Evolutionary conservation across 495 filamentous ascomycete species (phyloP).

Genomic region (Aspergillus nanangensis): DNA sequence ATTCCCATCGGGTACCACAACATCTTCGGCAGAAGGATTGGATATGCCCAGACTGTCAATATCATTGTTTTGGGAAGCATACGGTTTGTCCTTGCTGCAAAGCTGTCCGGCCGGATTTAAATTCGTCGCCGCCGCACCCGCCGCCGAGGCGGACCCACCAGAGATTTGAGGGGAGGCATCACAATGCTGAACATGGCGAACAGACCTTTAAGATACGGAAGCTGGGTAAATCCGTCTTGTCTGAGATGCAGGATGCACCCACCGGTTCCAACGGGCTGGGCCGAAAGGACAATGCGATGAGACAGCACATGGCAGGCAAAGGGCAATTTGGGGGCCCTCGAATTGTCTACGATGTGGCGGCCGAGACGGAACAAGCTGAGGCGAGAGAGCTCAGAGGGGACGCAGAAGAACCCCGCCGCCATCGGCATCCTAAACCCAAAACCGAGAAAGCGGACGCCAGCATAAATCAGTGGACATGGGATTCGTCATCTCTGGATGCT

Average conservation of each 20-base stretch:
- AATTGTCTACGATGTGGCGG: background rate
- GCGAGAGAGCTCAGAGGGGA: background rate
- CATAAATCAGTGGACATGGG: slow-evolving; percentile 32
- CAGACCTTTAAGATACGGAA: slow-evolving; percentile 18
- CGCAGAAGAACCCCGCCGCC: background rate
- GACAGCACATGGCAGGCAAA: background rate
- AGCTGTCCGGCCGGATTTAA: slow-evolving; percentile 18
- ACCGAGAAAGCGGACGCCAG: slow-evolving; percentile 4
- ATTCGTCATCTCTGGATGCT: slow-evolving; percentile 26
- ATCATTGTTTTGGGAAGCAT: slow-evolving; percentile 19
- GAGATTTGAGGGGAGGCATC: background rate
- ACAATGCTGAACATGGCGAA: background rate
- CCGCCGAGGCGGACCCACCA: background rate
- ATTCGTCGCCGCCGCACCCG: background rate
- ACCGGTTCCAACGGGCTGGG: background rate
- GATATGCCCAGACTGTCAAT: slow-evolving; percentile 29
- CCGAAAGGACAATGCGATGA: slow-evolving; percentile 4
- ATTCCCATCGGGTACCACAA: background rate
- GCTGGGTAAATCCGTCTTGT: slow-evolving; percentile 12
- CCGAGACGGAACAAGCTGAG: background rate
- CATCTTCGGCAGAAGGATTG: slow-evolving; percentile 21
- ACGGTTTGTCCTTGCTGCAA: slow-evolving; percentile 27
- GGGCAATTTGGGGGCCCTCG: background rate
- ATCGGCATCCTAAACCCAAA: slow-evolving; percentile 1
- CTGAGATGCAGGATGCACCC: slow-evolving; percentile 2